phyloP scores from a whole-genome alignment of 129 eudicot genomes.

The Tagetes patula region DNA sequence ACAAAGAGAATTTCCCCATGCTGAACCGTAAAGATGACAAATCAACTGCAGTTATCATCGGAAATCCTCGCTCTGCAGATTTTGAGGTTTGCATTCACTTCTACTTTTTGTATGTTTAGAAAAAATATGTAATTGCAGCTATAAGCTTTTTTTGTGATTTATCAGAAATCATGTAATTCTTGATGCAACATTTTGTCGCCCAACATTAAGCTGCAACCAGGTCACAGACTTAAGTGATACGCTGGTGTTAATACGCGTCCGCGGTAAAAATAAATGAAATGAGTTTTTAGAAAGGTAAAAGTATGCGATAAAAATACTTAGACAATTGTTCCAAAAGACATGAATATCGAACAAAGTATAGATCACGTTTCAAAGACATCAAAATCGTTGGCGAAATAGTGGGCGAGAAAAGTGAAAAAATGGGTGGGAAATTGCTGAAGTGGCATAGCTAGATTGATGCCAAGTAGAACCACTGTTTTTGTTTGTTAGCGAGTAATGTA shows the following conservation, averaged over 20 bases:
- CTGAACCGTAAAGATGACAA: constrained; percentile 82
- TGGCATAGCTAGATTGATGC: neutral
- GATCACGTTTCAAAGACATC: neutral
- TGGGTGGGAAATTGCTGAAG: neutral
- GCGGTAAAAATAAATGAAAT: neutral
- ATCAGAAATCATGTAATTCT: neutral
- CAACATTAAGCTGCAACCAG: neutral
- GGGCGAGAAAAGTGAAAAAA: neutral
- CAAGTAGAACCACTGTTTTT: neutral
- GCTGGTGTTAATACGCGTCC: neutral
- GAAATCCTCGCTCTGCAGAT: constrained; percentile 94
- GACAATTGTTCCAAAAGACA: neutral
- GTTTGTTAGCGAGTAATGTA: neutral
- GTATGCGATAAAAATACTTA: neutral
- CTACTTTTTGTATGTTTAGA: neutral
- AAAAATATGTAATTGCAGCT: neutral
- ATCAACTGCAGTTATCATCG: constrained; percentile 71
- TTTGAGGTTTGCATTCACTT: constrained; percentile 60
- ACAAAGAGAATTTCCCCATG: constrained; percentile 81
- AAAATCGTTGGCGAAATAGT: neutral
- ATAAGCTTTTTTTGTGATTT: neutral
- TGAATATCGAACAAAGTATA: neutral
- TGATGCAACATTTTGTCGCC: neutral
- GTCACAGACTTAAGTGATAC: neutral
- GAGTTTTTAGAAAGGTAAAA: constrained; percentile 1